Evolutionary conservation across 2,329 filamentous ascomycete species (phyloP).

Genomic region (Ascochyta rabiei): DNA sequence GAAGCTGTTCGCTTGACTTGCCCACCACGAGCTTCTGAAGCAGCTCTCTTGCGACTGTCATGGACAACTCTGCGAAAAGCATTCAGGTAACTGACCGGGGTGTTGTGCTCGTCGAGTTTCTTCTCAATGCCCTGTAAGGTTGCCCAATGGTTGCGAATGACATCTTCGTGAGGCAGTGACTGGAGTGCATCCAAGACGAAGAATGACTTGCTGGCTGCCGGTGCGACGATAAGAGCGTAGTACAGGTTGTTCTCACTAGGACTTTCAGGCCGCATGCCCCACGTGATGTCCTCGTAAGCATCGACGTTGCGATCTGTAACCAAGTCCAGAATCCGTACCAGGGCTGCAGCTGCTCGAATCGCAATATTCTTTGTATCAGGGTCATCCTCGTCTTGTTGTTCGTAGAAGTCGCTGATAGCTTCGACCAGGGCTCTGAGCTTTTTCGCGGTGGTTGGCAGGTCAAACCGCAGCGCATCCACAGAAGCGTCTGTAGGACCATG

Average conservation of each 20-base stretch:
- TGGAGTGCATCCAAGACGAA: slow-evolving; percentile 42
- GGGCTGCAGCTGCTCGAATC: slow-evolving; percentile 34
- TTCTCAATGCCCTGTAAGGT: slow-evolving; percentile 33
- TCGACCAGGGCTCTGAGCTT: slow-evolving; percentile 35
- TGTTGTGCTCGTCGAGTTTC: slow-evolving; percentile 30
- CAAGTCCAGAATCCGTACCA: slow-evolving; percentile 42
- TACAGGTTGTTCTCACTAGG: slow-evolving; percentile 42
- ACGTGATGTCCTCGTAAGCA: slow-evolving; percentile 39
- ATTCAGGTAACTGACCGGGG: slow-evolving; percentile 33
- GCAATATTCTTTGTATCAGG: slow-evolving; percentile 28
- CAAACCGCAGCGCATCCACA: slow-evolving; percentile 29
- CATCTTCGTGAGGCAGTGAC: slow-evolving; percentile 37
- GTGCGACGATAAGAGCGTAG: slow-evolving; percentile 36
- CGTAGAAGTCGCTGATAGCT: slow-evolving; percentile 37
- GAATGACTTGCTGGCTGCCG: slow-evolving; percentile 18
- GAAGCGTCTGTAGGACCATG: slow-evolving; percentile 33
- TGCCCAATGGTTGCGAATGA: slow-evolving; percentile 40
- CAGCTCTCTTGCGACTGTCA: slow-evolving; percentile 43
- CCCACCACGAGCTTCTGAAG: slow-evolving; percentile 36
- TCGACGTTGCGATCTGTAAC: slow-evolving; percentile 42
- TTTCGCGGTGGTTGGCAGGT: slow-evolving; percentile 40
- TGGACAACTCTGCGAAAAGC: slow-evolving; percentile 35
- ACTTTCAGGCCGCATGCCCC: slow-evolving; percentile 35
- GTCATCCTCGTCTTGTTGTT: slow-evolving; percentile 31
- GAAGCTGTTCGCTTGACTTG: slow-evolving; percentile 38